Percentiles rank a stretch among this genome's conserved stretches.
Evolutionary conservation across 805 yeast genomes (phyloP).

Genomic region (Schizosaccharomyces cryophilus): DNA sequence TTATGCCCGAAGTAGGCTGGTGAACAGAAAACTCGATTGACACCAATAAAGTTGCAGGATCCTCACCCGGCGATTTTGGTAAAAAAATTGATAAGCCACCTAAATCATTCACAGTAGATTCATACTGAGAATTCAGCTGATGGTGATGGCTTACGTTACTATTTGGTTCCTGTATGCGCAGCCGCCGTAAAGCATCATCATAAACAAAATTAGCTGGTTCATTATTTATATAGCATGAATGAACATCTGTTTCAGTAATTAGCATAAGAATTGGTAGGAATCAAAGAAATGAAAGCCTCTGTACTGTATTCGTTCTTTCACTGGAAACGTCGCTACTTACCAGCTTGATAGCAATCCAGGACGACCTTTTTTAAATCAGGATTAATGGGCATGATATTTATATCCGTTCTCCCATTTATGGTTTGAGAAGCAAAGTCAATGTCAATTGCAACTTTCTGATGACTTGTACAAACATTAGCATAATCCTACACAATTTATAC

Average conservation of each 20-base stretch:
- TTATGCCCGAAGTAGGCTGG: slow-evolving; percentile 25
- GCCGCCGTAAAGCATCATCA: background rate
- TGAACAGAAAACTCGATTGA: background rate
- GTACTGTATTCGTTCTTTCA: background rate
- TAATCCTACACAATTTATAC: background rate
- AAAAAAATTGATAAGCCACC: background rate
- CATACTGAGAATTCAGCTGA: background rate
- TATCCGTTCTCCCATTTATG: background rate
- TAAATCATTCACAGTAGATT: background rate
- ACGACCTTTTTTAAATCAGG: background rate
- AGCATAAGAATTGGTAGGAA: background rate
- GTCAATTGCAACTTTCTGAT: slow-evolving; percentile 1
- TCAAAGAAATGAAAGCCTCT: background rate
- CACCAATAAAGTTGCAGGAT: background rate
- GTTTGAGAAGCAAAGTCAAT: background rate
- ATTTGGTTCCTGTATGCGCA: background rate
- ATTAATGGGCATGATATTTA: background rate
- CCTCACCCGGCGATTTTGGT: background rate
- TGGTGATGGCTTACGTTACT: background rate
- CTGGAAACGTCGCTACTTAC: background rate
- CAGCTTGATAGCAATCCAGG: slow-evolving; percentile 1
- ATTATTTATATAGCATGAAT: background rate
- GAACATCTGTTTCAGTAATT: background rate
- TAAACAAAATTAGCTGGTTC: background rate
- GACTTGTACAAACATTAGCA: background rate